These are phyloP conservation scores for Monosporozyma solicola DNA, from an alignment of 805 yeast species.

Conservation along the genomic window DNA sequence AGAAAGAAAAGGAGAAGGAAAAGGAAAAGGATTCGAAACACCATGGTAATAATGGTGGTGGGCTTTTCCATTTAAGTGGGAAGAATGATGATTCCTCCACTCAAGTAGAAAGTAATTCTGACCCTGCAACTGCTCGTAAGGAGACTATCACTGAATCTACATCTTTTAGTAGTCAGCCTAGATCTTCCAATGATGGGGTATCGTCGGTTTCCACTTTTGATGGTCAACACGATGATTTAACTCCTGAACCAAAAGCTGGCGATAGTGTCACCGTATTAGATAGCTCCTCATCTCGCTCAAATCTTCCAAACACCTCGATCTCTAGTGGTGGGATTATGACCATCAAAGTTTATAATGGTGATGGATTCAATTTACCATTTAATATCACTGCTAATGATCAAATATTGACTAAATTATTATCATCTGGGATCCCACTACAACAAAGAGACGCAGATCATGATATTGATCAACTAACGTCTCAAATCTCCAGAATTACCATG, in stretches of 20 bases:
- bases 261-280: slow-evolving; percentile 2
- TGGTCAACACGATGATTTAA: slow-evolving; percentile 1
- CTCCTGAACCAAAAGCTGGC: neutral
- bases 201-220: slow-evolving; percentile 16
- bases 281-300: neutral
- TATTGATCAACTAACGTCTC: slow-evolving; percentile 20
- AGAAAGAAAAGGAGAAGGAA: slow-evolving; percentile 17
- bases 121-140: slow-evolving; percentile 16
- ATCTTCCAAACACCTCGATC: slow-evolving; percentile 12
- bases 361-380: slow-evolving; percentile 60
- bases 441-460: slow-evolving; percentile 10
- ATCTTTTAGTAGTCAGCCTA: slow-evolving; percentile 19
- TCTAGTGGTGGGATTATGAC: slow-evolving; percentile 55
- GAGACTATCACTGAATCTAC: slow-evolving; percentile 25
- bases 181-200: slow-evolving; percentile 18
- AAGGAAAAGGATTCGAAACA: slow-evolving; percentile 11
- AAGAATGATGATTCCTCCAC: neutral
- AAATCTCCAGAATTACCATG: slow-evolving; percentile 20
- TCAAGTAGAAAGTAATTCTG: neutral
- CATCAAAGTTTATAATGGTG: slow-evolving; percentile 65
- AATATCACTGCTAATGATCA: slow-evolving; percentile 56
- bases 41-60: neutral
- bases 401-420: slow-evolving; percentile 56
- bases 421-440: slow-evolving; percentile 36
- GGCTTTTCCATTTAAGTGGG: neutral